Conservation (phyloP, 1,139 yeast species). For the Yamadazyma oceani region DNA sequence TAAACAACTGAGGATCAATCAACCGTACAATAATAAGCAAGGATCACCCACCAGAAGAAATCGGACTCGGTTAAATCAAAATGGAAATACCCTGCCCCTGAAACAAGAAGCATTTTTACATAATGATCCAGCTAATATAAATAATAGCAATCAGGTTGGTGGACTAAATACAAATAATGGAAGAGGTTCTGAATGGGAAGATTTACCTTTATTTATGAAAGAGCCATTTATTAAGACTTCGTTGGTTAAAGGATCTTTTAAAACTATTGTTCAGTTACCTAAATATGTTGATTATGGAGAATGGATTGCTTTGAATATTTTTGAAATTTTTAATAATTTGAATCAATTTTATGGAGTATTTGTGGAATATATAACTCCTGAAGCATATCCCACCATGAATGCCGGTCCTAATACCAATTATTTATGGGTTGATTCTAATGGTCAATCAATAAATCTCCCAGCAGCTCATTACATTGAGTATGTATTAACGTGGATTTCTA, state of each 20-base stretch:
- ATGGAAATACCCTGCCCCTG: slow-evolving; percentile 16
- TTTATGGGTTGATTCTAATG: slow-evolving; percentile 81
- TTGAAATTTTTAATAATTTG: slow-evolving; percentile 83
- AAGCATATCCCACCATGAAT: slow-evolving; percentile 88
- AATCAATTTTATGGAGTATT: slow-evolving; percentile 87
- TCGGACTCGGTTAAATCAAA: slow-evolving; percentile 12
- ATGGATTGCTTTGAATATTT: slow-evolving; percentile 92
- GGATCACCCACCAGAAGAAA: slow-evolving; percentile 38
- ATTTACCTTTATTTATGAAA: slow-evolving; percentile 69
- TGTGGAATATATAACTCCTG: slow-evolving; percentile 86
- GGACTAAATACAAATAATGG: not conserved
- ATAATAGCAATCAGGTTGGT: not conserved
- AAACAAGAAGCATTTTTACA: slow-evolving; percentile 9
- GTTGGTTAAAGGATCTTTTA: slow-evolving; percentile 94
- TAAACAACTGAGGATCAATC: slow-evolving; percentile 23
- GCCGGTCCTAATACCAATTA: slow-evolving; percentile 94
- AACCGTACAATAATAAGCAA: slow-evolving; percentile 25
- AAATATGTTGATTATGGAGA: slow-evolving; percentile 92
- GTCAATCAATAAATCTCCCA: slow-evolving; percentile 80
- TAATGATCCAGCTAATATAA: not conserved
- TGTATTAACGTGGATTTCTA: slow-evolving; percentile 87
- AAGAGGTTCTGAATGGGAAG: slow-evolving; percentile 9
- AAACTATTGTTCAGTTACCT: slow-evolving; percentile 92
- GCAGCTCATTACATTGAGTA: slow-evolving; percentile 92
- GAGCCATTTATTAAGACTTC: slow-evolving; percentile 96